Base-by-base conservation (phyloP, 169 alveolate species). In the Plasmodium berghei region DNA sequence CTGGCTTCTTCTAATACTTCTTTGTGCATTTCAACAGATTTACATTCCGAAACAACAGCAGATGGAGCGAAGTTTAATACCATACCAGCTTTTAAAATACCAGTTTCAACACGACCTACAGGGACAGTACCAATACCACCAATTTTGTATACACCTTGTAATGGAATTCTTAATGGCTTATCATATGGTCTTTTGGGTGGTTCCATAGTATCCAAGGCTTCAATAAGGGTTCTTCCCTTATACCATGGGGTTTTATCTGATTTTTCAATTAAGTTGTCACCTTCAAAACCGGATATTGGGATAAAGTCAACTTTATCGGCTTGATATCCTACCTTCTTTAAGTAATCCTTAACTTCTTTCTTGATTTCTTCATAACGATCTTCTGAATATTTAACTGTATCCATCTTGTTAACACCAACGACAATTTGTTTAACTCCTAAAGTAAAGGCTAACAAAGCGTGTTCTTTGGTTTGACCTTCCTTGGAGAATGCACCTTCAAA, bases 81-180 rank as follows among this genome's bases (percentile, higher is more conserved):
- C 94, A 90, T 89, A 71, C 94, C 95, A 2, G 95, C 92, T 94
- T 96, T 98, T 89, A 99, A 95, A 72, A 97, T 87, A 87, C 99
- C 99, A 72, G 99, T 97, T 94, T 98, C 99, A 20, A 99, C 99
- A 90, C 99, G 96, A 61, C 99, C 99, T 71, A 97, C 99, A 67
- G 99, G 99, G 89, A 98, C 99, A 55, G 99, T 98, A 90, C 99
- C 99, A 88, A 98, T 97, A 95, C 99, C 99, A 75, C 99, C 98
- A 92, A 99, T 99, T 97, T 98, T 98, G 97, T 98, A 99, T 16
- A 99, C 99, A 92, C 98, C 99, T 91, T 97, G 98, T 66, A 98
- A 94, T 58, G 99, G 99, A 67, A 98, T 95, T 93, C 99, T 97
- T 87, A 98, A 96, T 34, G 99, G 99, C 95, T 97, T 97, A 90